Conservation (phyloP, 2,329 filamentous ascomycete species). For the Ceratocystis diversiconidia region DNA sequence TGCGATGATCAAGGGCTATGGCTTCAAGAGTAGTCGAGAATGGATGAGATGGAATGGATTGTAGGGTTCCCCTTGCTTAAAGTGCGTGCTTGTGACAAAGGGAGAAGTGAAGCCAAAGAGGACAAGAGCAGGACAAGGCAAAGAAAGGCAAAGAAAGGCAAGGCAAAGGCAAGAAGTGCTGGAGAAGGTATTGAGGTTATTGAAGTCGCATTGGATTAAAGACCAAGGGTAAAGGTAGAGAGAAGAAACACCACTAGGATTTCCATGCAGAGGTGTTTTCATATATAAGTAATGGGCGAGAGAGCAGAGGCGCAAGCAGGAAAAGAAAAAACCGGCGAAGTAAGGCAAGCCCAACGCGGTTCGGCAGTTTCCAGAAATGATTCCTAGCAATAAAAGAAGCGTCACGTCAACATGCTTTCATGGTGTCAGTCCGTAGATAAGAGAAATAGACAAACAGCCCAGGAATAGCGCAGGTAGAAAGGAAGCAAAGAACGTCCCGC, state of each 20-base stretch:
- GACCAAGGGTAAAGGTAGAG: background rate
- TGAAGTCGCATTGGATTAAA: background rate
- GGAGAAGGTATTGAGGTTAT: background rate
- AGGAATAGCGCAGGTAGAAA: too few relatives aligned
- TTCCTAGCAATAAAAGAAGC: background rate
- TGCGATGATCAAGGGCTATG: too few relatives aligned
- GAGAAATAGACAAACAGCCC: too few relatives aligned
- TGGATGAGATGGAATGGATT: too few relatives aligned
- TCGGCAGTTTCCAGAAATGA: constrained; percentile 1
- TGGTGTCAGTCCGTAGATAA: too few relatives aligned
- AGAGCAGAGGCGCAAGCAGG: background rate
- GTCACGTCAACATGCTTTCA: background rate
- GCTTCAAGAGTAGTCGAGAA: too few relatives aligned
- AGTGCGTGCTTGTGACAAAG: background rate
- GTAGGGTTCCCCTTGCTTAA: background rate
- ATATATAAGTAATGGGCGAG: background rate
- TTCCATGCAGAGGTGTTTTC: background rate
- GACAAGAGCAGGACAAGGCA: background rate
- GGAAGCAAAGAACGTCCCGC: constrained; percentile 7
- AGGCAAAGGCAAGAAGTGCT: background rate
- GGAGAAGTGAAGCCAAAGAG: too few relatives aligned
- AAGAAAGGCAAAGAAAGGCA: background rate
- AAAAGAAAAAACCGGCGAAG: background rate
- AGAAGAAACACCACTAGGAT: background rate
- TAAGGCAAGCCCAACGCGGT: background rate